These are phyloP conservation scores for Penicillium brevicompactum DNA, from an alignment of 2,329 filamentous ascomycete species.

Conservation along the genomic window DNA sequence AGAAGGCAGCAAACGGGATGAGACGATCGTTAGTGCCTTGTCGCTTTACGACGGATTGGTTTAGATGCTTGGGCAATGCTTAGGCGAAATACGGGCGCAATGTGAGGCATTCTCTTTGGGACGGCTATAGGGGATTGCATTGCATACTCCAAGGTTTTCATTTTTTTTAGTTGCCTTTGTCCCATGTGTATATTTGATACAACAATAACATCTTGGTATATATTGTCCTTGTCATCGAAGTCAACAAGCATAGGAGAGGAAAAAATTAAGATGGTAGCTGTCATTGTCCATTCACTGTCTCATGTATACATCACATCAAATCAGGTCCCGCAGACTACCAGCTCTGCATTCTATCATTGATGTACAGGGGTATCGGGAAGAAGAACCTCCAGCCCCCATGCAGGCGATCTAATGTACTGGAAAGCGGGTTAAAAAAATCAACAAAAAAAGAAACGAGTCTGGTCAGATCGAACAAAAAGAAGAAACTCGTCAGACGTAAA, in stretches of 20 bases:
- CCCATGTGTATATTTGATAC: conserved; percentile 10
- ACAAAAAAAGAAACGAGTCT: conserved; percentile 2
- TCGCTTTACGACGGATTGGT: conserved; percentile 96
- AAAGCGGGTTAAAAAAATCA: conserved; percentile 5
- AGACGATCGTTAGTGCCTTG: conserved; percentile 96
- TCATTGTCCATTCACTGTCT: not conserved
- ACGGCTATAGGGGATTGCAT: conserved; percentile 5
- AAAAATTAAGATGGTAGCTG: not conserved
- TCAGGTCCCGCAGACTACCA: conserved; percentile 14
- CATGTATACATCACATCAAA: conserved; percentile 14
- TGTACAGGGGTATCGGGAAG: conserved; percentile 30
- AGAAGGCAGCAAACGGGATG: conserved; percentile 97
- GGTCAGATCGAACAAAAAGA: conserved; percentile 6
- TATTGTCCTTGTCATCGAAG: not conserved
- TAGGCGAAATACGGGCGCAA: conserved; percentile 26
- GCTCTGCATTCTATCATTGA: conserved; percentile 30
- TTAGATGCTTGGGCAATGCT: conserved; percentile 45
- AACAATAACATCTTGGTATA: conserved; percentile 4
- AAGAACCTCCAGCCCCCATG: conserved; percentile 20
- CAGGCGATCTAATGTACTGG: conserved; percentile 27
- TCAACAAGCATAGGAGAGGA: not conserved
- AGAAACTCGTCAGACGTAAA: conserved; percentile 23
- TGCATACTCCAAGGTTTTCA: conserved; percentile 1
- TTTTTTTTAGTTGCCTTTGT: conserved; percentile 1
- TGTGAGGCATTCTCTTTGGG: conserved; percentile 10